Evolutionary conservation across 176 grass and related monocot species (phyloP).

Genomic region (Zoysia japonica): DNA sequence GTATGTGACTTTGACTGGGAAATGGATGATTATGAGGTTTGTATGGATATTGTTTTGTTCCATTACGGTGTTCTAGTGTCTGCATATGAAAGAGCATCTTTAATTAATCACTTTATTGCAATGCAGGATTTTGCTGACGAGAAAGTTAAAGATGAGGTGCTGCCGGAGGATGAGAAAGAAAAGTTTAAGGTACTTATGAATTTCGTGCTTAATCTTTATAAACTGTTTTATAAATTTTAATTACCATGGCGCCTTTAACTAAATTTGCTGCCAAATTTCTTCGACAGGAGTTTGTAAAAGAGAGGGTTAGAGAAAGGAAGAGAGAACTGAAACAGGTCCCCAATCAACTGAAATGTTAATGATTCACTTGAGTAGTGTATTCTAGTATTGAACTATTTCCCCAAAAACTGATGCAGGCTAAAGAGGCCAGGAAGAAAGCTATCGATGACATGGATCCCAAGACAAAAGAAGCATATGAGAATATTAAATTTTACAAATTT

Average conservation of each 20-base stretch:
- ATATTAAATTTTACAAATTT: slow-evolving; percentile 86
- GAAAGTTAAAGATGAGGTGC: slow-evolving; percentile 55
- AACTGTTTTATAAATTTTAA: background rate
- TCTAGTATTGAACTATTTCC: slow-evolving; percentile 17
- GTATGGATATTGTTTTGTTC: slow-evolving; percentile 18
- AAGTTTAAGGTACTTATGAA: slow-evolving; percentile 63
- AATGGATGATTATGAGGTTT: slow-evolving; percentile 78
- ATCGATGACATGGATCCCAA: slow-evolving; percentile 84
- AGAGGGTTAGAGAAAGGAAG: slow-evolving; percentile 78
- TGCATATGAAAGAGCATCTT: slow-evolving; percentile 15
- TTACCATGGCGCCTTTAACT: background rate
- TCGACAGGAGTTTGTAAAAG: slow-evolving; percentile 75
- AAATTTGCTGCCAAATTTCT: slow-evolving; percentile 2
- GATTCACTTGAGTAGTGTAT: background rate
- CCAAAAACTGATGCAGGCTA: slow-evolving; percentile 53
- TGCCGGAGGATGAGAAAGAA: slow-evolving; percentile 83
- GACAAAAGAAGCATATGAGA: slow-evolving; percentile 66
- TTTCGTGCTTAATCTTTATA: slow-evolving; percentile 14
- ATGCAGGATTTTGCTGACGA: slow-evolving; percentile 74
- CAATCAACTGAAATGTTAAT: slow-evolving; percentile 11
- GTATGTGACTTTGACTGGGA: slow-evolving; percentile 87
- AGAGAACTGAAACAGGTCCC: slow-evolving; percentile 65
- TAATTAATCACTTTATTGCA: slow-evolving; percentile 24
- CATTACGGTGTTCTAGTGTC: background rate
- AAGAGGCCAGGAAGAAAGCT: slow-evolving; percentile 78